Evolutionary conservation across 495 filamentous ascomycete genomes (phyloP).

Genomic region (Annulohypoxylon maeteangense): DNA sequence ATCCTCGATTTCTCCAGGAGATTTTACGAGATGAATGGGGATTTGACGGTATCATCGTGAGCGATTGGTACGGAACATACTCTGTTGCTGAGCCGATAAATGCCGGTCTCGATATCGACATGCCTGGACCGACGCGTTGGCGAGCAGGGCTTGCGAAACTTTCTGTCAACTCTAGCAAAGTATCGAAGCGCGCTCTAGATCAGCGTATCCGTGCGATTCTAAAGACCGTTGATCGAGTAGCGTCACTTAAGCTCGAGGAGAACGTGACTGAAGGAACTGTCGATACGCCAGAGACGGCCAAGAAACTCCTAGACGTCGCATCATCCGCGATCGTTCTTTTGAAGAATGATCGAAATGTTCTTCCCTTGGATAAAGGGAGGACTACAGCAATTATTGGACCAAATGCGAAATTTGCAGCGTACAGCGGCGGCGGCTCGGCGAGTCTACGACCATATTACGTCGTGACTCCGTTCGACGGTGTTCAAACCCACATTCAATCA

Average conservation of each 20-base stretch:
- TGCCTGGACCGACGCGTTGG: slow-evolving; percentile 3
- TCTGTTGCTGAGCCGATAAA: neutral
- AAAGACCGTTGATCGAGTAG: neutral
- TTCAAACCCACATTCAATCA: neutral
- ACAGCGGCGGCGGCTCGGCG: neutral
- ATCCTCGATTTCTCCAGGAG: neutral
- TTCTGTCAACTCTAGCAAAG: neutral
- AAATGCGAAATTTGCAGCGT: neutral
- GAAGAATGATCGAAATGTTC: neutral
- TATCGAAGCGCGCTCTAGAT: neutral
- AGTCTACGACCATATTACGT: neutral
- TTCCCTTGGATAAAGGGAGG: neutral
- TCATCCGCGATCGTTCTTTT: neutral
- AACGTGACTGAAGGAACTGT: neutral
- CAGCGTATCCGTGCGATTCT: neutral
- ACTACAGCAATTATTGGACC: slow-evolving; percentile 1
- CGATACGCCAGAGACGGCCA: neutral
- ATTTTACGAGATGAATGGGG: slow-evolving; percentile 6
- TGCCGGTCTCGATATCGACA: slow-evolving; percentile 1
- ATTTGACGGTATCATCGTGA: neutral
- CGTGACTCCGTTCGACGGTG: neutral
- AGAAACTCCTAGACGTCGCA: neutral
- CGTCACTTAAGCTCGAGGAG: neutral
- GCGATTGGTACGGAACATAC: slow-evolving; percentile 7
- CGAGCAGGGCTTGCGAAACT: neutral